phyloP scores from a whole-genome alignment of 768 basidiomycete species.

The Tricholoma matsutake region DNA sequence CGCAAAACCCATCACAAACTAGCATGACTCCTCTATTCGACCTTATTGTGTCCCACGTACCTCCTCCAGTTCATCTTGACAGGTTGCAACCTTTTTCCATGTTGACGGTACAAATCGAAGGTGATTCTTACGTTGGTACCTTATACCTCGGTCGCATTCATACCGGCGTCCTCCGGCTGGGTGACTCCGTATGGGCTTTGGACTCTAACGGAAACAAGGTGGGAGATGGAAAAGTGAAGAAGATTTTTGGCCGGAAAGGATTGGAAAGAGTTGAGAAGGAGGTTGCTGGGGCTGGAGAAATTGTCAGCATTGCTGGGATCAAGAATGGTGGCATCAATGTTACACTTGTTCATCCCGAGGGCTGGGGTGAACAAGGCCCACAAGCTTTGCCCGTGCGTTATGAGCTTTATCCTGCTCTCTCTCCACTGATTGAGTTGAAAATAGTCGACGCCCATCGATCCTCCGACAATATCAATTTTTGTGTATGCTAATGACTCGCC shows the following conservation, averaged over 20 bases:
- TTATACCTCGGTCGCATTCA: conserved; percentile 47
- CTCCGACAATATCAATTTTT: conserved; percentile 47
- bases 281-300: conserved; percentile 46
- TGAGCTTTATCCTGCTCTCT: neutral
- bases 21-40: conserved; percentile 46
- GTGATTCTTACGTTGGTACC: conserved; percentile 47
- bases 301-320: conserved; percentile 47
- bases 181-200: conserved; percentile 38
- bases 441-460: conserved; percentile 45
- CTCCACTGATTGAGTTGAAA: neutral
- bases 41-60: conserved; percentile 44
- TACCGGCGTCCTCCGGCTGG: conserved; percentile 36
- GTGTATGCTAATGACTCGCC: conserved; percentile 48
- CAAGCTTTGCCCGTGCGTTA: conserved; percentile 35
- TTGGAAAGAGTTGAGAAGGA: conserved; percentile 42
- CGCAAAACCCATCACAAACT: conserved; percentile 4
- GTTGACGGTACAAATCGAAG: conserved; percentile 51
- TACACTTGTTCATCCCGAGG: conserved; percentile 41
- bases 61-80: conserved; percentile 36
- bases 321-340: conserved; percentile 46
- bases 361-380: conserved; percentile 41
- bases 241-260: conserved; percentile 37
- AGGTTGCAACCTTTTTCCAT: conserved; percentile 43
- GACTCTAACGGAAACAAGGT: conserved; percentile 42
- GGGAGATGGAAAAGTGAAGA: conserved; percentile 49